These are phyloP conservation scores for Tuber aestivum DNA, from an alignment of 495 filamentous ascomycete species.

Conservation along the genomic window DNA sequence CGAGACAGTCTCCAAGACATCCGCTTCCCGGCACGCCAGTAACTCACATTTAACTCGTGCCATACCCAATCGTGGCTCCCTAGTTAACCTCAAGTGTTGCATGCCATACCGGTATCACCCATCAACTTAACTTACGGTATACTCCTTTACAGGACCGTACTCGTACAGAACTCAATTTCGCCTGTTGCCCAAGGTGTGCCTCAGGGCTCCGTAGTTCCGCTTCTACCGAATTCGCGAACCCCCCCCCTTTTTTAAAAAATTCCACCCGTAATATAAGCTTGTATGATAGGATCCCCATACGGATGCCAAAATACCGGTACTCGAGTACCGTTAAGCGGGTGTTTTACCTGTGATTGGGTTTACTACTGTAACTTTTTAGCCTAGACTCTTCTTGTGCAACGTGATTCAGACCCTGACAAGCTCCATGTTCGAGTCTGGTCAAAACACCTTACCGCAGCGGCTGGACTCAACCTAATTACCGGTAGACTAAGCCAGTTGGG, in stretches of 20 bases:
- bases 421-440: not conserved
- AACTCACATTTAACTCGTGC: not conserved
- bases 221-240: not conserved
- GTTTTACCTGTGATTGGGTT: not conserved
- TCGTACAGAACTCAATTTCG: not conserved
- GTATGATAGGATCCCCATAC: not conserved
- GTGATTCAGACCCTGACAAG: not conserved
- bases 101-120: not conserved
- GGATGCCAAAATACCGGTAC: not conserved
- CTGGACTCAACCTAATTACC: no score
- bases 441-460: not conserved
- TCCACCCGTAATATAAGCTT: not conserved
- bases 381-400: not conserved
- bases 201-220: not conserved
- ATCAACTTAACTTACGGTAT: not conserved
- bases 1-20: not conserved
- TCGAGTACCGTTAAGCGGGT: not conserved
- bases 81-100: not conserved
- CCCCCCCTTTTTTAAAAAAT: not conserved
- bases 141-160: not conserved
- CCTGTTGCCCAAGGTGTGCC: not conserved
- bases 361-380: no score
- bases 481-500: no score
- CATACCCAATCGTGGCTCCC: not conserved
- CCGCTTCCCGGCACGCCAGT: not conserved